phyloP scores from a whole-genome alignment of 352 stramenopile genomes.

The Detonula confervacea region DNA sequence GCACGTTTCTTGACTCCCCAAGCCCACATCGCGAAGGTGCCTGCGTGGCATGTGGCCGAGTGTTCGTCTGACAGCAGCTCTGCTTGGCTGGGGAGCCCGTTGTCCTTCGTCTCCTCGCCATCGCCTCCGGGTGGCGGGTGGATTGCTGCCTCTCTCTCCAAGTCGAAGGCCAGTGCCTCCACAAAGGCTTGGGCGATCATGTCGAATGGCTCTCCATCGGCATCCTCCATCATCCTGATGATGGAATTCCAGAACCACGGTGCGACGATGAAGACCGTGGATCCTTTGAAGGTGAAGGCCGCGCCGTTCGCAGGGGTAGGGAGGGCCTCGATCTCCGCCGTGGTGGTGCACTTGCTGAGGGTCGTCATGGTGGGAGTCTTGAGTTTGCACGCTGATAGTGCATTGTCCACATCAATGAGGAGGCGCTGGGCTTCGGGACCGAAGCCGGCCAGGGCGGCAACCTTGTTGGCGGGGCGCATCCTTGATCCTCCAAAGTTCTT shows the following conservation, averaged over 20 bases:
- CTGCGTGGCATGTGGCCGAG: not conserved
- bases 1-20: not conserved
- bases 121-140: too few relatives aligned
- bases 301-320: too few relatives aligned
- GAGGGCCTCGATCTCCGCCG: too few relatives aligned
- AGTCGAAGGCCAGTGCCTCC: too few relatives aligned
- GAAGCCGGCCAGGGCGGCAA: not conserved
- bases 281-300: too few relatives aligned
- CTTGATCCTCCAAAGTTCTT: constrained; percentile 4
- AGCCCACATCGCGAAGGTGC: not conserved
- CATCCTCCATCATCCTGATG: too few relatives aligned
- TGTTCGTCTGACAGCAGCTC: not conserved
- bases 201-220: too few relatives aligned
- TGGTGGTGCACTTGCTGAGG: too few relatives aligned
- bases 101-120: not conserved
- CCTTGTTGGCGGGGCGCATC: not conserved
- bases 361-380: not conserved
- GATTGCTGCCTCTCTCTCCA: too few relatives aligned
- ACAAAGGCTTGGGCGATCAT: too few relatives aligned
- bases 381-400: not conserved
- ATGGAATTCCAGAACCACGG: too few relatives aligned
- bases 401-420: not conserved
- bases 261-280: too few relatives aligned
- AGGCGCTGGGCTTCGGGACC: not conserved
- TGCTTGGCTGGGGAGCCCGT: not conserved